Percentiles rank a stretch among this genome's conserved stretches.
Evolutionary conservation across 2,329 filamentous ascomycete species (phyloP).

Genomic region (Arthrobotrys sinensis): DNA sequence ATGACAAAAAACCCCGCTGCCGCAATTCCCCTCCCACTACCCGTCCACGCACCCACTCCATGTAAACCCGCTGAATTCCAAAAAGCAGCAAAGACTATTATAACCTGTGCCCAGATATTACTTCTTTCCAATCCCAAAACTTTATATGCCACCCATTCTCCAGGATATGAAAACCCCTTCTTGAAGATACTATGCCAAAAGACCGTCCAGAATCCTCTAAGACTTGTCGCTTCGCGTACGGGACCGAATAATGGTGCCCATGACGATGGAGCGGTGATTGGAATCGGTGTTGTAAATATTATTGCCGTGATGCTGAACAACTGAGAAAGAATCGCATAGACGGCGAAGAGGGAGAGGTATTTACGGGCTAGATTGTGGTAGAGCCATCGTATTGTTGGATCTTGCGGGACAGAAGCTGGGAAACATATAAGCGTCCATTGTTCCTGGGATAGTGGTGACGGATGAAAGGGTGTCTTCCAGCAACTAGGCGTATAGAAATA

Average conservation of each 20-base stretch:
- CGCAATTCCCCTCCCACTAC: slow-evolving; percentile 16
- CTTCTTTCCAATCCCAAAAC: slow-evolving; percentile 17
- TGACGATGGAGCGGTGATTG: slow-evolving; percentile 18
- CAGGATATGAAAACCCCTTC: slow-evolving; percentile 51
- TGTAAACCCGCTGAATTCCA: slow-evolving; percentile 46
- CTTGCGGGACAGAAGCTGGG: slow-evolving; percentile 16
- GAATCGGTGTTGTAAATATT: slow-evolving; percentile 31
- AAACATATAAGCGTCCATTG: slow-evolving; percentile 29
- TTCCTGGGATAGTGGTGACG: slow-evolving; percentile 14
- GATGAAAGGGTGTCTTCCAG: slow-evolving; percentile 47
- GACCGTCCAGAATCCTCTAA: slow-evolving; percentile 45
- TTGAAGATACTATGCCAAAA: slow-evolving; percentile 59
- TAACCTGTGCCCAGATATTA: slow-evolving; percentile 39
- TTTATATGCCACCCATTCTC: slow-evolving; percentile 43
- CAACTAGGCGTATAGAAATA: slow-evolving; percentile 37
- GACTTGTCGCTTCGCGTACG: slow-evolving; percentile 21
- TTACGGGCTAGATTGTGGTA: slow-evolving; percentile 47
- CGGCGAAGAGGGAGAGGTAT: slow-evolving; percentile 38
- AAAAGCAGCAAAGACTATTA: slow-evolving; percentile 41
- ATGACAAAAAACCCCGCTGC: slow-evolving; percentile 42
- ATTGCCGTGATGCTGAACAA: slow-evolving; percentile 47
- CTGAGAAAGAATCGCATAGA: slow-evolving; percentile 47
- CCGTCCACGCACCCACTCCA: slow-evolving; percentile 45
- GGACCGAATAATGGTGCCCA: slow-evolving; percentile 53
- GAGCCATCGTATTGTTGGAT: slow-evolving; percentile 15